A percentile compares a stretch with the other conserved stretches of the same genome.
Evolutionary conservation across 108 stramenopile genomes (phyloP).

Genomic region (Nitzschia sp.): DNA sequence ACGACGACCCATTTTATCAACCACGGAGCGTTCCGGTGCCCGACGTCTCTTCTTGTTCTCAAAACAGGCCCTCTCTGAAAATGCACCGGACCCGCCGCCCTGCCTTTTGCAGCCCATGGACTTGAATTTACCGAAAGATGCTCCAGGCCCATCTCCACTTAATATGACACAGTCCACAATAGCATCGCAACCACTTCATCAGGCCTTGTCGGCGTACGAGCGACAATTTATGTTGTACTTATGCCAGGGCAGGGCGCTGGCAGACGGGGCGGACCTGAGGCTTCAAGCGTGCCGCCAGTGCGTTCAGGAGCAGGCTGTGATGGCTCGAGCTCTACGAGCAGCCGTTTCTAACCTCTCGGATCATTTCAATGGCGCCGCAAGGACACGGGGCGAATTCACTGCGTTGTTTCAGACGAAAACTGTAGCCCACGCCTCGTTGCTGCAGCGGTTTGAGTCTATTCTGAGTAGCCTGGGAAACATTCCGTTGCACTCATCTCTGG

Average conservation of each 20-base stretch:
- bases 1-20: conserved; percentile 45
- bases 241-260: conserved; percentile 69
- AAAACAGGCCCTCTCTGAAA: conserved; percentile 76
- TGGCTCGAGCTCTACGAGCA: conserved; percentile 76
- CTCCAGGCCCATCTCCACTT: conserved; percentile 64
- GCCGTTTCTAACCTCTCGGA: conserved; percentile 87
- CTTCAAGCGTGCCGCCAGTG: conserved; percentile 67
- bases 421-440: conserved; percentile 46
- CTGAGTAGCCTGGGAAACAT: conserved; percentile 53
- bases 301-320: conserved; percentile 80
- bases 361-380: conserved; percentile 67
- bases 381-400: conserved; percentile 71
- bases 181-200: conserved; percentile 68
- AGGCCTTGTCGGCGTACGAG: conserved; percentile 77
- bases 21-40: conserved; percentile 76
- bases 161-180: conserved; percentile 54
- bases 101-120: conserved; percentile 63
- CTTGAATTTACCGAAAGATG: conserved; percentile 49
- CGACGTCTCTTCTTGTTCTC: conserved; percentile 80
- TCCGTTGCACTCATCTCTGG: conserved; percentile 66
- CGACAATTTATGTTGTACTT: conserved; percentile 77
- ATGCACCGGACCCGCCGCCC: conserved; percentile 66
- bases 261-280: conserved; percentile 78
- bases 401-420: conserved; percentile 55
- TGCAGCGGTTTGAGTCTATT: conserved; percentile 69